Evolutionary conservation across 495 filamentous ascomycete genomes (phyloP), one percentile per base, ranked within the genome.

Genomic region (Aspergillus nanangensis): DNA sequence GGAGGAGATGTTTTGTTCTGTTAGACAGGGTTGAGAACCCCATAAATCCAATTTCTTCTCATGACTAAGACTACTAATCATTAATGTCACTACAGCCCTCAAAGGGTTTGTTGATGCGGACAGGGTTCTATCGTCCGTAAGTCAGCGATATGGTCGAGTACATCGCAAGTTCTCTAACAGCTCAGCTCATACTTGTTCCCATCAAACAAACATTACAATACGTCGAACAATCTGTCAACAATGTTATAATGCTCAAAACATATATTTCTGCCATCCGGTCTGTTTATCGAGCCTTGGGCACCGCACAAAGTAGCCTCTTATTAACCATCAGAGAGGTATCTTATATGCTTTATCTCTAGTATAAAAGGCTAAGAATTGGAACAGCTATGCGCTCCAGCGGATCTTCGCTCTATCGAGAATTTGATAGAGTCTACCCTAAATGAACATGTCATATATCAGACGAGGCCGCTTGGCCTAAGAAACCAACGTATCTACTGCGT

Each of bases 401-500:
- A 72, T n/a, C 71, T 84, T 32, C 68, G 65, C 17, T 70, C 73
- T 4, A 72, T 91, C 3, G 69, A 84, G 41, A 60, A 72, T 7
- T 53, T 88, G 2, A 91, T 97, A 44, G 68, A 80, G 38, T 62
- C 69, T 21, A 82, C 80, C 0, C 84, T 98, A 51, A 95, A 97
- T 47, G 80, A 87, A 38, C 85, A 93, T 61, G 84, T 87, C 1
- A 76, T 74, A 3, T 95, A 86, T 56, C 83, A 88, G 51, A 88
- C 77, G 39, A 79, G 81, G 32, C 88, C 93, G 3, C 75, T 97
- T 8, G 93, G 95, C 48, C 70, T 95, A 42, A 79, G 90, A 41
- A 94, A 96, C 54, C 94, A 98, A 62, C 75, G 93, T 38, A 90
- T 88, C 10, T 96, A 95, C 66, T 93, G 93, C 41, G 81, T 98